Percentiles rank a stretch among this genome's conserved stretches.
These are phyloP conservation scores for Pachyrhizus erosus DNA, from an alignment of 306 rosid species.

Conservation along the genomic window DNA sequence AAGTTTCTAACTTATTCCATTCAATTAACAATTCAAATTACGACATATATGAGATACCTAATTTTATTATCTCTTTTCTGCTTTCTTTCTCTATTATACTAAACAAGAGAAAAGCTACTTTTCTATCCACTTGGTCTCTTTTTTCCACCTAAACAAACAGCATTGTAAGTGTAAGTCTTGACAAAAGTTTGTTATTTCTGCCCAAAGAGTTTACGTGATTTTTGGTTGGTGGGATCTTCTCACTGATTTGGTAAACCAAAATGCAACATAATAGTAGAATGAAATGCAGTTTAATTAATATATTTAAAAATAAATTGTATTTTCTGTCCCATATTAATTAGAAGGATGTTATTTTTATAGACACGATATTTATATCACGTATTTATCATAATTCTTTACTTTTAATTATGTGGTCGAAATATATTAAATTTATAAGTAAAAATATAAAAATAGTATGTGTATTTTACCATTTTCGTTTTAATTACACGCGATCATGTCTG, in stretches of 20 bases:
- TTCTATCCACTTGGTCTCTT: neutral
- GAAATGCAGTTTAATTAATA: neutral
- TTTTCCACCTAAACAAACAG: neutral
- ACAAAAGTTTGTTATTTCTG: neutral
- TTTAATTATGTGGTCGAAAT: neutral
- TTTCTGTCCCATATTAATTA: neutral
- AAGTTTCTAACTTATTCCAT: neutral
- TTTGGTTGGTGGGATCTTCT: neutral
- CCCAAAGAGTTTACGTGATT: neutral
- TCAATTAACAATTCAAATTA: neutral
- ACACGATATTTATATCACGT: neutral
- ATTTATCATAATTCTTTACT: neutral
- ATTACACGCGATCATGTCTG: neutral
- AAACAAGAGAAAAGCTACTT: neutral
- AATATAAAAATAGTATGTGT: neutral
- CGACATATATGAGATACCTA: neutral
- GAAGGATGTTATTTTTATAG: neutral
- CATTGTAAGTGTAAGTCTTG: neutral
- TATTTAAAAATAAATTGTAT: neutral
- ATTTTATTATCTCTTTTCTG: neutral
- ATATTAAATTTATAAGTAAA: neutral
- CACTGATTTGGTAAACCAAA: neutral
- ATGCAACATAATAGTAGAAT: neutral
- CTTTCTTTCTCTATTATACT: neutral
- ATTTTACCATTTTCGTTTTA: neutral